Percentiles rank a stretch among this genome's conserved stretches.
These are phyloP conservation scores for Emergomyces africanus DNA, from an alignment of 2,329 filamentous ascomycete genomes.

Conservation along the genomic window DNA sequence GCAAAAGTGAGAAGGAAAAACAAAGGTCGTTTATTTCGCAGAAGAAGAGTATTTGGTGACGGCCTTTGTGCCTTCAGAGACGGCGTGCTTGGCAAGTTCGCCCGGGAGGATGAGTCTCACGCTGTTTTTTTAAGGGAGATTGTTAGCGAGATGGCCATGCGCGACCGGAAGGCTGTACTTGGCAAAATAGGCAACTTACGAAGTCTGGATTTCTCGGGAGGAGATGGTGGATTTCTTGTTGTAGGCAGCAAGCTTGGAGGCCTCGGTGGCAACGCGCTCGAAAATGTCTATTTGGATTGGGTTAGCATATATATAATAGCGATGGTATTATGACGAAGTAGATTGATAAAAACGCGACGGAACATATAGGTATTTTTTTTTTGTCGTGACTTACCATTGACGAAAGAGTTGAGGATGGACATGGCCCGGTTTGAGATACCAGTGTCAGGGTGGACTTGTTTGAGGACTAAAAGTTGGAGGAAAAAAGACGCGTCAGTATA, in stretches of 20 bases:
- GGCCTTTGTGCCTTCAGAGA: conserved; percentile 98
- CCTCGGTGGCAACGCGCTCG: conserved; percentile 96
- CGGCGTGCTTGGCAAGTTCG: conserved; percentile 98
- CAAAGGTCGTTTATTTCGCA: conserved; percentile 67
- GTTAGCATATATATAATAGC: not conserved
- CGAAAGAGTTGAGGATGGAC: conserved; percentile 99
- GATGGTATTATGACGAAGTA: too few relatives aligned
- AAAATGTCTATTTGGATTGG: conserved; percentile 62
- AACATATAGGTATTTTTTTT: too few relatives aligned
- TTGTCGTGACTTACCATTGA: conserved; percentile 61
- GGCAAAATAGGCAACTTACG: conserved; percentile 37
- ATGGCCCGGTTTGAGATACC: conserved; percentile 99
- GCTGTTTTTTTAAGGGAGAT: conserved; percentile 28
- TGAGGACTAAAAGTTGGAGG: conserved; percentile 57
- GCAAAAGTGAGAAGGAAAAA: too few relatives aligned
- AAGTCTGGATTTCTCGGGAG: conserved; percentile 98
- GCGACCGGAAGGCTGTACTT: not conserved
- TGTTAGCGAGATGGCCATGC: not conserved
- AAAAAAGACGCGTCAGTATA: conserved; percentile 26
- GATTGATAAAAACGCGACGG: not conserved
- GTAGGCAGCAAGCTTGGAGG: conserved; percentile 97
- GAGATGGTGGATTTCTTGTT: conserved; percentile 99
- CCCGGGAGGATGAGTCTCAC: conserved; percentile 95
- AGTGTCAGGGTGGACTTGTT: conserved; percentile 99
- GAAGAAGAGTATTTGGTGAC: conserved; percentile 99